These are phyloP conservation scores for Mycena indigotica DNA, from an alignment of 768 basidiomycete species.

Conservation along the genomic window DNA sequence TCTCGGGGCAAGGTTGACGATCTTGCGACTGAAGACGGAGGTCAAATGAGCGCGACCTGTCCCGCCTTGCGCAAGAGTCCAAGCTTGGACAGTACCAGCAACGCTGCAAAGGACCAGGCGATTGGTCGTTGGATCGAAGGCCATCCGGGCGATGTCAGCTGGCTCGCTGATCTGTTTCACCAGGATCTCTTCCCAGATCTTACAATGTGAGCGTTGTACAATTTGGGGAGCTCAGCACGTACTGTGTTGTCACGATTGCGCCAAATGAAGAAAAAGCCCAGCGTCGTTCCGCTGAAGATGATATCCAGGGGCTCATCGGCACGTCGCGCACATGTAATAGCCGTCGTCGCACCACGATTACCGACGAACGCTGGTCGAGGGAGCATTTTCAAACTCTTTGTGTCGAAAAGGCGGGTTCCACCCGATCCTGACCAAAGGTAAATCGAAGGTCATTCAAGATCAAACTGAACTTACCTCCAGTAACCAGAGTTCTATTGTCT, in stretches of 20 bases:
- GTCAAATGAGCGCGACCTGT: not conserved
- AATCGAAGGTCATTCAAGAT: not conserved
- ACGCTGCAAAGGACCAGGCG: slow-evolving; percentile 6
- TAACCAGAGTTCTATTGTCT: slow-evolving; percentile 8
- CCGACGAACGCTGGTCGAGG: not conserved
- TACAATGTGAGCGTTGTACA: not conserved
- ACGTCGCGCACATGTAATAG: slow-evolving; percentile 4
- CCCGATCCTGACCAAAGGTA: slow-evolving; percentile 7
- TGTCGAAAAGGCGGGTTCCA: slow-evolving; percentile 6
- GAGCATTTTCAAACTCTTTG: not conserved
- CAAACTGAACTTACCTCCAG: slow-evolving; percentile 9
- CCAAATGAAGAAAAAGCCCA: slow-evolving; percentile 9
- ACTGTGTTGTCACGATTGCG: slow-evolving; percentile 2
- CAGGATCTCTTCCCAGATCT: slow-evolving; percentile 10
- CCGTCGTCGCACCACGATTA: slow-evolving; percentile 4
- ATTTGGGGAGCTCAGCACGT: not conserved
- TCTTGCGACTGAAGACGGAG: slow-evolving; percentile 4
- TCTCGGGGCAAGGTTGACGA: slow-evolving; percentile 1
- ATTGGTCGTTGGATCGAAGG: not conserved
- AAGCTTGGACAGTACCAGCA: slow-evolving; percentile 4
- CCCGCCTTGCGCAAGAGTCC: slow-evolving; percentile 1
- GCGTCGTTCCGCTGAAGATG: slow-evolving; percentile 5
- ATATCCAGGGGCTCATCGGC: slow-evolving; percentile 3
- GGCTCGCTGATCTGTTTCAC: slow-evolving; percentile 2
- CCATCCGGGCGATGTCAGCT: not conserved